These are phyloP conservation scores for Erodium maritimum DNA, from an alignment of 345 rosid species.

Conservation along the genomic window DNA sequence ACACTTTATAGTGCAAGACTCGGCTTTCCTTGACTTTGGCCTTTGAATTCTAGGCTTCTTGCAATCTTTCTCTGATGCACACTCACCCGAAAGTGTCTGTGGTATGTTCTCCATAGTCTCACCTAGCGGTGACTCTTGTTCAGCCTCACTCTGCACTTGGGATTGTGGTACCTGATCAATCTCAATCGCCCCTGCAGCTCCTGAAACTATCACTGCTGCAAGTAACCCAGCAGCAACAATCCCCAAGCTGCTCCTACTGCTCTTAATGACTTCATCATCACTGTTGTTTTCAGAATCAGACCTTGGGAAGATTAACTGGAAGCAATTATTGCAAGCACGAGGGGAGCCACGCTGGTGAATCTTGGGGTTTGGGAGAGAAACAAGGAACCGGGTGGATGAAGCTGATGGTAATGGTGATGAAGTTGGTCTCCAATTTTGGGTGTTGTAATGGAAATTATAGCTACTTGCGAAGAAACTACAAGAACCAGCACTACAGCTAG, in stretches of 20 bases:
- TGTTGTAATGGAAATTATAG: background rate
- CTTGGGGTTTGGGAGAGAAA: background rate
- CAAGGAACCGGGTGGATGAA: background rate
- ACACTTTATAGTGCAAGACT: constrained; percentile 72
- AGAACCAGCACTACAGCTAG: background rate
- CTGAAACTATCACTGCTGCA: background rate
- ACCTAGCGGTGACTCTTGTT: constrained; percentile 19
- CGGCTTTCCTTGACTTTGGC: constrained; percentile 78
- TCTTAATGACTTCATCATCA: background rate
- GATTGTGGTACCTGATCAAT: background rate
- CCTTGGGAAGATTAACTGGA: background rate
- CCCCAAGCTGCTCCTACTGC: background rate
- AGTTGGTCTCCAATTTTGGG: background rate
- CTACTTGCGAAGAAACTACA: background rate
- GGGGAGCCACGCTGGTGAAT: background rate
- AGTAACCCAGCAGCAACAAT: background rate
- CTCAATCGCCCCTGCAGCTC: background rate
- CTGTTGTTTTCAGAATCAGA: background rate
- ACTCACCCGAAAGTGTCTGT: constrained; percentile 60
- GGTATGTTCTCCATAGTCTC: constrained; percentile 70
- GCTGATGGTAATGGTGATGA: background rate
- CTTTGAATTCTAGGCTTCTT: constrained; percentile 67
- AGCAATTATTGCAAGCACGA: background rate
- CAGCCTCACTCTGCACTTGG: constrained; percentile 1
- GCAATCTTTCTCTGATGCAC: constrained; percentile 41